These are phyloP conservation scores for Nicotiana obtusifolia DNA, from an alignment of 257 asterid genomes.

Conservation along the genomic window DNA sequence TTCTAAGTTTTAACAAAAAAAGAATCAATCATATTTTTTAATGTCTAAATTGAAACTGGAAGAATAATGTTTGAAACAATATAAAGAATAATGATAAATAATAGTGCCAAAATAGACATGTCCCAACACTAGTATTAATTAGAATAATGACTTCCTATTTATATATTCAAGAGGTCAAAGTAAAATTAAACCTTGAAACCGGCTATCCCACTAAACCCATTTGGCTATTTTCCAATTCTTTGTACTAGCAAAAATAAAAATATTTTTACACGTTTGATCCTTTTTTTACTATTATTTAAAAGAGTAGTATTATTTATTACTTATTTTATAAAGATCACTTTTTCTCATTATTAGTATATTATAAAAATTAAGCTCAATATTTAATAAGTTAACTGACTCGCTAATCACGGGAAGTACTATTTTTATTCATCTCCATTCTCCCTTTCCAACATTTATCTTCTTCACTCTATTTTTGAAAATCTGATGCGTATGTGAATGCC, in stretches of 20 bases:
- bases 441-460: too few species aligned
- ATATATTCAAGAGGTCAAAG: not conserved
- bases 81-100: not conserved
- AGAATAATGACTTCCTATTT: not conserved
- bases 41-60: not conserved
- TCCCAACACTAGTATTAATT: not conserved
- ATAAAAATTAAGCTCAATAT: too few species aligned
- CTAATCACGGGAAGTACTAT: too few species aligned
- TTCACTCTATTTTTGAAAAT: too few species aligned
- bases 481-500: too few species aligned
- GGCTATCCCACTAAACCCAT: not conserved
- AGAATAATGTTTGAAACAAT: not conserved
- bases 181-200: not conserved
- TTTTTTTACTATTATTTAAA: too few species aligned
- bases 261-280: too few species aligned
- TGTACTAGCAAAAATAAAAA: not conserved
- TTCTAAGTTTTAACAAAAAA: not conserved
- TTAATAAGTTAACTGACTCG: too few species aligned
- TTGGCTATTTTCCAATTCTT: not conserved
- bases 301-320: too few species aligned
- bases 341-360: too few species aligned
- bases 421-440: too few species aligned
- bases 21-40: not conserved
- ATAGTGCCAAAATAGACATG: not conserved
- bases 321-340: too few species aligned